These are phyloP conservation scores for Udeniomyces megalosporus DNA, from an alignment of 768 basidiomycete species.

Conservation along the genomic window DNA sequence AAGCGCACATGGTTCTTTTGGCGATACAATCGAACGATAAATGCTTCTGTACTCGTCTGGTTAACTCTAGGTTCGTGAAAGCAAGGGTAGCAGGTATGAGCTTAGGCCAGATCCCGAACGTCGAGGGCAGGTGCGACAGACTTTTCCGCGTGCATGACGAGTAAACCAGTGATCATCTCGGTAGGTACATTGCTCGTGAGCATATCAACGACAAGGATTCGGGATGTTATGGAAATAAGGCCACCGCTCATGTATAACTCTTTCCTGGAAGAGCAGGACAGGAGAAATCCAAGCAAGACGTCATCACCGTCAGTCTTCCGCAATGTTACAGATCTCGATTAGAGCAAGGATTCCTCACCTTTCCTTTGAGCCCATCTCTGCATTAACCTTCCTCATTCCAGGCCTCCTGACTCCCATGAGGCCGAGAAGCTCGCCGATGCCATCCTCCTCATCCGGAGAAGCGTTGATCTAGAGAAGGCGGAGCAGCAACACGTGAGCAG, in stretches of 20 bases:
- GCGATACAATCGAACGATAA: conserved; percentile 78
- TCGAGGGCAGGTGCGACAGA: conserved; percentile 26
- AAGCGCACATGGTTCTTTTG: conserved; percentile 53
- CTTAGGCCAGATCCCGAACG: background rate
- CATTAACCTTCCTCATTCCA: conserved; percentile 62
- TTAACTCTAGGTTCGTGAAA: conserved; percentile 45
- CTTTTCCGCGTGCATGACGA: conserved; percentile 85
- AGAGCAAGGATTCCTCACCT: conserved; percentile 37
- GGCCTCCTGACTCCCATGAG: conserved; percentile 81
- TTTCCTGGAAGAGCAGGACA: conserved; percentile 38
- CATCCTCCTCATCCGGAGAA: conserved; percentile 66
- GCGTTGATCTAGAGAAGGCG: conserved; percentile 24
- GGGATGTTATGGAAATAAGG: conserved; percentile 76
- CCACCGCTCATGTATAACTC: conserved; percentile 75
- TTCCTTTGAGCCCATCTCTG: conserved; percentile 63
- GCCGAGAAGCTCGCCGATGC: conserved; percentile 80
- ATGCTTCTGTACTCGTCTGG: conserved; percentile 69
- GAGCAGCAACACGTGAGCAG: background rate
- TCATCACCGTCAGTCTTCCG: background rate
- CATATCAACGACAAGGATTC: conserved; percentile 91
- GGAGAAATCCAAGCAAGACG: background rate
- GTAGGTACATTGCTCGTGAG: conserved; percentile 65
- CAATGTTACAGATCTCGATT: background rate
- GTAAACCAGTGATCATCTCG: conserved; percentile 69
- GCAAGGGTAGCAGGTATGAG: background rate